These are phyloP conservation scores for Metahyphopichia silvanorum DNA, from an alignment of 805 yeast species.

Conservation along the genomic window DNA sequence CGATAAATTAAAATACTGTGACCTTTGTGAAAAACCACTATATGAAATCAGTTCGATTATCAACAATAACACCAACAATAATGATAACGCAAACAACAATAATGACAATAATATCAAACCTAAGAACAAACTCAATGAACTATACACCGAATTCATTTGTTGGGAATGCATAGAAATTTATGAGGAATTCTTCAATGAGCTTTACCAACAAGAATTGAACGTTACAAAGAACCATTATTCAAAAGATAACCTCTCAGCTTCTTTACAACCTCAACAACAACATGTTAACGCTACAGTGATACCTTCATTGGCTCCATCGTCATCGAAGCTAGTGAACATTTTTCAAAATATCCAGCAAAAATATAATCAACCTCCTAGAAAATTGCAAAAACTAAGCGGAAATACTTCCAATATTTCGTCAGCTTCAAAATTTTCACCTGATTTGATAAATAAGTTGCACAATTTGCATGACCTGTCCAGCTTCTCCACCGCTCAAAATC, in stretches of 20 bases:
- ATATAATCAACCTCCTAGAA: constrained; percentile 4
- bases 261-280: not conserved
- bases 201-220: constrained; percentile 6
- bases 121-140: not conserved
- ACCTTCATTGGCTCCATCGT: not conserved
- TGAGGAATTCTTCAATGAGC: constrained; percentile 48
- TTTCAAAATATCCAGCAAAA: constrained; percentile 10
- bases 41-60: constrained; percentile 54
- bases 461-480: constrained; percentile 11
- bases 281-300: not conserved
- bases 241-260: not conserved
- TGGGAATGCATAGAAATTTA: constrained; percentile 58
- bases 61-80: constrained; percentile 9
- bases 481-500: constrained; percentile 6
- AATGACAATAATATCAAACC: not conserved
- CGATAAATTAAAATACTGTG: constrained; percentile 48
- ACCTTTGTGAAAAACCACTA: constrained; percentile 67
- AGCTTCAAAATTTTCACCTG: not conserved
- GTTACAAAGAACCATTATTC: not conserved
- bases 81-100: not conserved
- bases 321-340: constrained; percentile 6
- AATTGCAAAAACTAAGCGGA: not conserved
- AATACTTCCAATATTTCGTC: not conserved
- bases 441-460: constrained; percentile 8
- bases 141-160: constrained; percentile 57